phyloP scores from a whole-genome alignment of 2,329 filamentous ascomycete genomes.

The Colletotrichum sojae region DNA sequence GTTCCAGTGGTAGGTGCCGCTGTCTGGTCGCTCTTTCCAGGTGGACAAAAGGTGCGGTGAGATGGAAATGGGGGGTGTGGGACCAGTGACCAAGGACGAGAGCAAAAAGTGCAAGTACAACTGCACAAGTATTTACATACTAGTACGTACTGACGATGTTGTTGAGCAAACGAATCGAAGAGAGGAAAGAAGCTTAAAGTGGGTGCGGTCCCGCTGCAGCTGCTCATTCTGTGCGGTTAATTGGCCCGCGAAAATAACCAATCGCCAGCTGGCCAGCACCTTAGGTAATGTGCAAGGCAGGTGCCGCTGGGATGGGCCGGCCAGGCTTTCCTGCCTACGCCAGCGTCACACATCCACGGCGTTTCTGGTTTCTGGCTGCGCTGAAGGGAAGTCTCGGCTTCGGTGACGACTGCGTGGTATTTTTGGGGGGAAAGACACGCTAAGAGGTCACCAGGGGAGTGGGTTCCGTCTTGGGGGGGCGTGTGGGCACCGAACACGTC shows the following conservation, averaged over 20 bases:
- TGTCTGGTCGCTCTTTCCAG: slow-evolving; percentile 8
- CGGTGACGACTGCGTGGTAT: slow-evolving; percentile 34
- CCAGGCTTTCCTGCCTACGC: slow-evolving; percentile 4
- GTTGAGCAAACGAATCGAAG: slow-evolving; percentile 27
- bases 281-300: neutral
- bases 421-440: slow-evolving; percentile 5
- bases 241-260: too few species aligned
- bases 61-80: slow-evolving; percentile 29
- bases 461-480: neutral
- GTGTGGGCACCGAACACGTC: slow-evolving; percentile 37
- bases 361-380: slow-evolving; percentile 24
- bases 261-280: too few species aligned
- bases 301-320: slow-evolving; percentile 17
- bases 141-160: neutral
- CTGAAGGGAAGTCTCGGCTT: slow-evolving; percentile 2
- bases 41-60: slow-evolving; percentile 36
- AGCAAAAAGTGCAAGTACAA: slow-evolving; percentile 2
- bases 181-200: slow-evolving; percentile 39
- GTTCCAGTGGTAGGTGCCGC: neutral
- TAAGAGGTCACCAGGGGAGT: neutral
- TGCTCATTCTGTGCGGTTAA: neutral
- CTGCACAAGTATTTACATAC: neutral
- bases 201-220: slow-evolving; percentile 18
- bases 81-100: slow-evolving; percentile 23
- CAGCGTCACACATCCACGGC: slow-evolving; percentile 26